Conservation (phyloP, 106 monocot genomes). For the Agapanthus africanus region DNA sequence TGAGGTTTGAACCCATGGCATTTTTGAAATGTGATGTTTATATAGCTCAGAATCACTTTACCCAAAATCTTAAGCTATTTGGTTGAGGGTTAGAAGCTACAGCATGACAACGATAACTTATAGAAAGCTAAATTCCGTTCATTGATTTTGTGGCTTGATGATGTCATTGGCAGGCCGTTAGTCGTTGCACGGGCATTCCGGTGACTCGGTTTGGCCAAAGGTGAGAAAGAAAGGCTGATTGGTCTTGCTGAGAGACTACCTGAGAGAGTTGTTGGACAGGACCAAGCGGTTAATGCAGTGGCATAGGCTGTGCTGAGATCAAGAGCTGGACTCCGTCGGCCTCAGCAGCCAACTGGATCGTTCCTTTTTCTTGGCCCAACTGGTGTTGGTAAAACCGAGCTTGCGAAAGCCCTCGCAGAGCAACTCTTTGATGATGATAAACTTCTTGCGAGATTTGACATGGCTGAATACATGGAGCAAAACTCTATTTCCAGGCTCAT, state of each 20-base stretch:
- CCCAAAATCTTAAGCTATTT: too few relatives aligned
- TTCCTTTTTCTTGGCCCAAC: slow-evolving; percentile 87
- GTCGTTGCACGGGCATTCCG: slow-evolving; percentile 79
- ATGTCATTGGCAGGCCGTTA: slow-evolving; percentile 47
- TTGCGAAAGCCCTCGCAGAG: slow-evolving; percentile 89
- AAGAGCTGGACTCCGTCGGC: slow-evolving; percentile 66
- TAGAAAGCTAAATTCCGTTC: too few relatives aligned
- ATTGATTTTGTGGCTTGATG: neutral
- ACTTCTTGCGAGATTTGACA: slow-evolving; percentile 65
- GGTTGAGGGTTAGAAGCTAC: too few relatives aligned
- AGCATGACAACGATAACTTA: too few relatives aligned
- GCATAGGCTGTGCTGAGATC: slow-evolving; percentile 80
- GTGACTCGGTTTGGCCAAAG: slow-evolving; percentile 87
- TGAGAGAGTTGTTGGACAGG: slow-evolving; percentile 71
- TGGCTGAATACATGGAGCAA: slow-evolving; percentile 97
- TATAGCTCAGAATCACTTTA: neutral
- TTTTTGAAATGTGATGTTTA: too few relatives aligned
- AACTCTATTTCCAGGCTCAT: slow-evolving; percentile 79
- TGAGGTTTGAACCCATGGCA: too few relatives aligned
- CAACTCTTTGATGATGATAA: slow-evolving; percentile 84
- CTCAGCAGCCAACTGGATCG: slow-evolving; percentile 84
- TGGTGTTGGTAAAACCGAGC: slow-evolving; percentile 92
- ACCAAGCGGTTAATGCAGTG: slow-evolving; percentile 67
- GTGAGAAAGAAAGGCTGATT: slow-evolving; percentile 74
- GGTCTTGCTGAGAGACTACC: slow-evolving; percentile 67